A percentile compares a stretch with the other conserved stretches of the same genome.
Conservation (phyloP, 768 basidiomycete species). For the Hygrocybe coccinea region DNA sequence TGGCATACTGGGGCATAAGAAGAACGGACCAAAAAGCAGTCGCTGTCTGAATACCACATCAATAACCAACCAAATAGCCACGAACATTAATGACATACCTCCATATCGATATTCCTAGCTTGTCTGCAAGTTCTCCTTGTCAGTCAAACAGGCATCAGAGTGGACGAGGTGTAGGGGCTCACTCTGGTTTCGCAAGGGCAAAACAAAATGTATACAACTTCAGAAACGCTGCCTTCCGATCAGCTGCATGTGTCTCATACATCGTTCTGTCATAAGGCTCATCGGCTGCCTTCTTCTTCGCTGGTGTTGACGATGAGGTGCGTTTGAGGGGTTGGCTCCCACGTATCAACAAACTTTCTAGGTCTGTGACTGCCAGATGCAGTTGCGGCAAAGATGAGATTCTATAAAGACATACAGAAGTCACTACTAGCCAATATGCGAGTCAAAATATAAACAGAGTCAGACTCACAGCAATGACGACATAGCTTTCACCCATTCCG, state of each 20-base stretch:
- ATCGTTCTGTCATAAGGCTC: conserved; percentile 53
- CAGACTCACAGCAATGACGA: conserved; percentile 7
- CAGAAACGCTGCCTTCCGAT: conserved; percentile 51
- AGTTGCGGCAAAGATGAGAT: conserved; percentile 44
- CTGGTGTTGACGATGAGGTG: conserved; percentile 13
- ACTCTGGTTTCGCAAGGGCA: conserved; percentile 65
- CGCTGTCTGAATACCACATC: conserved; percentile 46
- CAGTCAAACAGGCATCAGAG: not conserved
- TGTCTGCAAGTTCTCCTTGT: conserved; percentile 37
- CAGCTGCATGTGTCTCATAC: conserved; percentile 46
- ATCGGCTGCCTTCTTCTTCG: conserved; percentile 32
- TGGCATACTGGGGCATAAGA: conserved; percentile 58
- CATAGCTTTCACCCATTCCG: conserved; percentile 66
- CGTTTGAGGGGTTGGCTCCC: conserved; percentile 42
- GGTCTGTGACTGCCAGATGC: conserved; percentile 47
- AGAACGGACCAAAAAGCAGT: conserved; percentile 73
- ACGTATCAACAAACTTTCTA: conserved; percentile 59
- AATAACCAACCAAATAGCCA: not conserved
- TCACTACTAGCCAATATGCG: not conserved
- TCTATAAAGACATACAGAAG: conserved; percentile 24
- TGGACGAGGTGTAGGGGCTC: conserved; percentile 27
- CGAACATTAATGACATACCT: conserved; percentile 40
- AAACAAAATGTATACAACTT: conserved; percentile 73
- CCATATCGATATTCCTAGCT: conserved; percentile 76
- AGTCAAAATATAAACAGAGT: not conserved